Evolutionary conservation across 2,329 filamentous ascomycete genomes (phyloP).

Genomic region (Bisporella sp.): DNA sequence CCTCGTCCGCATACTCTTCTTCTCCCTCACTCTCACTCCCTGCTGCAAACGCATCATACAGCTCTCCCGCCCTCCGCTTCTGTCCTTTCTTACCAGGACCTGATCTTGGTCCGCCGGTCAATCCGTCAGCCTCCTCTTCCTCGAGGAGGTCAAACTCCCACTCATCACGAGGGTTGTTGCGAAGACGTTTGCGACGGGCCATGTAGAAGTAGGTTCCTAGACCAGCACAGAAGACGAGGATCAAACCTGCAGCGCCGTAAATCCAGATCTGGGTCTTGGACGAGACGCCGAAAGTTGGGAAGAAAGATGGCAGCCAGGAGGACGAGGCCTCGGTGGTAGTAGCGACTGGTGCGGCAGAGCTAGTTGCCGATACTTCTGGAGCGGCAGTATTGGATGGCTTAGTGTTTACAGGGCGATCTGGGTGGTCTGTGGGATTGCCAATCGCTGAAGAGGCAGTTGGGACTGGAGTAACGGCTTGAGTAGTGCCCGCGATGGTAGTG

Average conservation of each 20-base stretch:
- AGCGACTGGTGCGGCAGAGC: conserved; percentile 23
- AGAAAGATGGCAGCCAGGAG: conserved; percentile 70
- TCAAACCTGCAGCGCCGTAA: conserved; percentile 77
- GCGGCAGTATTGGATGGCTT: conserved; percentile 23
- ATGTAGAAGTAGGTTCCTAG: conserved; percentile 78
- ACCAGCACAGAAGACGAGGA: conserved; percentile 73
- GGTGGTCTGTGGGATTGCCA: conserved; percentile 52
- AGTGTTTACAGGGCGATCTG: conserved; percentile 51
- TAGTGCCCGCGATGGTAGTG: conserved; percentile 48
- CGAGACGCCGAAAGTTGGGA: conserved; percentile 85
- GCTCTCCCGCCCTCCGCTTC: conserved; percentile 67
- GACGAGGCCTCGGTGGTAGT: conserved; percentile 22
- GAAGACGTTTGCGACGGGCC: conserved; percentile 68
- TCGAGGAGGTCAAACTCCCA: conserved; percentile 95
- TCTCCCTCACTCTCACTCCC: conserved; percentile 46
- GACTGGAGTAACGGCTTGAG: conserved; percentile 35
- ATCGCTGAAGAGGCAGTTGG: conserved; percentile 37
- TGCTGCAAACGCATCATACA: conserved; percentile 96
- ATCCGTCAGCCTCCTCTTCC: conserved; percentile 63
- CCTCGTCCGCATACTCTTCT: conserved; percentile 39
- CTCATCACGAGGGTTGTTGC: conserved; percentile 68
- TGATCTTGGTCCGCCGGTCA: conserved; percentile 32
- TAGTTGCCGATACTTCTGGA: conserved; percentile 2
- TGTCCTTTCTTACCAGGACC: conserved; percentile 41
- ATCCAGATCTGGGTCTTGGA: conserved; percentile 91